Conservation (phyloP, 2,329 filamentous ascomycete genomes). For the Fusarium sp. region DNA sequence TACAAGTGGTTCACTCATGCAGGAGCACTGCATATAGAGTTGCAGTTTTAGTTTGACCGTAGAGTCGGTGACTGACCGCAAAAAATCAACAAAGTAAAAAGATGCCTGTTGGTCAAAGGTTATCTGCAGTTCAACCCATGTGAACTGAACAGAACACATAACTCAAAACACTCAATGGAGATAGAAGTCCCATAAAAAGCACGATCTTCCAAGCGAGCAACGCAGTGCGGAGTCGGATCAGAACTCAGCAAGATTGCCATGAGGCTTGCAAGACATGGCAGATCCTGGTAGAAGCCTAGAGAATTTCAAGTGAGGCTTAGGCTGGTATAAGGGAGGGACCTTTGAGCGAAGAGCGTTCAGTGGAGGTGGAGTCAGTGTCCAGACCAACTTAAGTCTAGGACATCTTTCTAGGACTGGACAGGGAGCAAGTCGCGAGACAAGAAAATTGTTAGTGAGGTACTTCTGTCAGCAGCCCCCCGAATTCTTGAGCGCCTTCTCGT, state of each 20-base stretch:
- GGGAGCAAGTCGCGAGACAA: constrained; percentile 14
- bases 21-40: background rate
- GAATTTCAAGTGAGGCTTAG: constrained; percentile 37
- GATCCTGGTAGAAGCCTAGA: constrained; percentile 35
- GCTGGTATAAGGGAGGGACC: constrained; percentile 10
- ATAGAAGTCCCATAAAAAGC: constrained; percentile 3
- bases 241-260: constrained; percentile 12
- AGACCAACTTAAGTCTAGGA: background rate
- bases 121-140: background rate
- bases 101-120: background rate
- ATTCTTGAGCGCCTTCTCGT: constrained; percentile 42
- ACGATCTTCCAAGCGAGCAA: constrained; percentile 16
- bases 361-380: constrained; percentile 22
- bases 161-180: constrained; percentile 3
- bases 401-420: background rate
- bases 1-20: background rate
- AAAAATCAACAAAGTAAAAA: background rate
- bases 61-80: background rate
- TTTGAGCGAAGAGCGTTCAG: constrained; percentile 21
- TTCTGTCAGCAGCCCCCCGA: constrained; percentile 36
- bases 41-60: background rate
- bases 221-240: constrained; percentile 25
- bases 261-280: constrained; percentile 22
- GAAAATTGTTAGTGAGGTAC: constrained; percentile 56
- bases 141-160: background rate